phyloP scores from a whole-genome alignment of 805 yeast species.

The Pichia exigua region DNA sequence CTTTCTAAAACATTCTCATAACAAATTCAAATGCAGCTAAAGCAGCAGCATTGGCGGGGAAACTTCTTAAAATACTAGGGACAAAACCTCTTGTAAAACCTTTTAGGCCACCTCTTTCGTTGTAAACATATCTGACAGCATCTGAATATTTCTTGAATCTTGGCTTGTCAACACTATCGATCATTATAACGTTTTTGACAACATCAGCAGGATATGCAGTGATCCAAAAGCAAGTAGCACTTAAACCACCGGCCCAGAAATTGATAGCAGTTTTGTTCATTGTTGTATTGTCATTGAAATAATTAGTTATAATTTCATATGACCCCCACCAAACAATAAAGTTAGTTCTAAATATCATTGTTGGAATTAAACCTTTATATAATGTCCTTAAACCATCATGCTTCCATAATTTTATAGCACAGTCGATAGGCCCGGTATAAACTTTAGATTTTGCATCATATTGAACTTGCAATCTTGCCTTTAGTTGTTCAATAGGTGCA shows the following conservation, averaged over 20 bases:
- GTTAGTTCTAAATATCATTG: constrained; percentile 81
- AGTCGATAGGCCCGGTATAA: constrained; percentile 77
- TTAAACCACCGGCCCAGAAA: constrained; percentile 87
- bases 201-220: constrained; percentile 87
- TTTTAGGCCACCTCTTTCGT: constrained; percentile 45
- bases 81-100: constrained; percentile 80
- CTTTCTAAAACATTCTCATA: constrained; percentile 38
- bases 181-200: constrained; percentile 77
- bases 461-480: constrained; percentile 84
- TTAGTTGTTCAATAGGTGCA: constrained; percentile 85
- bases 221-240: constrained; percentile 84
- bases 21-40: constrained; percentile 82
- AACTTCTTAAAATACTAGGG: constrained; percentile 72
- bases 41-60: constrained; percentile 94
- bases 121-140: constrained; percentile 64
- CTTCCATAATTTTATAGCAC: constrained; percentile 48
- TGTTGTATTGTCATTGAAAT: constrained; percentile 56
- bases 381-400: constrained; percentile 64
- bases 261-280: constrained; percentile 65
- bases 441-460: constrained; percentile 64
- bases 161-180: constrained; percentile 68
- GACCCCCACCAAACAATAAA: constrained; percentile 94
- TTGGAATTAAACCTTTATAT: constrained; percentile 76
- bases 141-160: constrained; percentile 61
- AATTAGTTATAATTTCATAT: constrained; percentile 68